Evolutionary conservation across 177 flowering plant species (phyloP), one percentile per base, ranked within the genome.

Genomic region (Tripterygium wilfordii): DNA sequence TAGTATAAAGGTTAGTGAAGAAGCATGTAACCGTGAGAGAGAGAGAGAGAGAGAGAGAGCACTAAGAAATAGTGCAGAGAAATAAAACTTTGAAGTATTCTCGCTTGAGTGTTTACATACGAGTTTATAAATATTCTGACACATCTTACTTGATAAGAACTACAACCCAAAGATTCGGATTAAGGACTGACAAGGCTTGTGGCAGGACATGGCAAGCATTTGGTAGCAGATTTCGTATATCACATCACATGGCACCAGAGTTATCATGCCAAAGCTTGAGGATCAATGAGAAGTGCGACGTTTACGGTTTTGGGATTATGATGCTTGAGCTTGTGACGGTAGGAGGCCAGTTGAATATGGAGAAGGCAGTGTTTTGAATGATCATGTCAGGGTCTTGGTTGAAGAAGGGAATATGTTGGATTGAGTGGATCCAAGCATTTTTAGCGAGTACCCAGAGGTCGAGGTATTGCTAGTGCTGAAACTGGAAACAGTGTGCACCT

Each of bases 181-280:
- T 88, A 65, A 30, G 99, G 96, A 10, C 66, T 82, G 16, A 80
- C 84, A 39, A 78, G 91, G 72, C 82, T 92, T 20, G 63, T 92
- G 14, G 69, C 71, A 0, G 80, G 72, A 62, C 82, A 80, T 0
- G 92, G 85, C 56, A 75, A 60, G 61, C 86, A 82, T 30, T 68
- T 16, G 78, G 64, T 45, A 82, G 65, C 68, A 71, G 95, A 36
- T 85, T 85, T 55, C 88, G 85, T 33, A 74, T 85, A 28, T 45
- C n/a, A n/a, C n/a, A 96, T 9, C 88, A 88, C 38, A 76, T 79
- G 39, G 98, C 98, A 5, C 98, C 98, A 2, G 98, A 92, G 49
- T 36, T 92, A 27, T 85, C 91, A 9, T 88, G 98, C 60, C 96
- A 82, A 67, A 82, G 87, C 76, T n/a, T n/a, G n/a, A 78, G 96